Evolutionary conservation across 2,329 filamentous ascomycete genomes (phyloP), one percentile per base, ranked within the genome.

Genomic region (Diaporthe aspalathi): DNA sequence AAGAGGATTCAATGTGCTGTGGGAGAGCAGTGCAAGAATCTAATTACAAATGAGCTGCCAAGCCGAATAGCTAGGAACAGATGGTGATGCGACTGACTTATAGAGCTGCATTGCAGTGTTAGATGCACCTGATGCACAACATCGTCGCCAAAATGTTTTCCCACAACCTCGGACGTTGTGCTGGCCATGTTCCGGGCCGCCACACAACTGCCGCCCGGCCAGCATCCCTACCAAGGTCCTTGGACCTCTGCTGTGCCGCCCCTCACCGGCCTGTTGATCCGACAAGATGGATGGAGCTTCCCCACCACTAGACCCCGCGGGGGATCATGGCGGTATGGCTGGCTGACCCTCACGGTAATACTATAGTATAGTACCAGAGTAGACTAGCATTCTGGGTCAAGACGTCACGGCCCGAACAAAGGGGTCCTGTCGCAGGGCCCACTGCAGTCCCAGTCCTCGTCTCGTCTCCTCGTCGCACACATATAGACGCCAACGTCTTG

Each of bases 271-370:
- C 24, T 8, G 3, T 45, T 53, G 50, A 60, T 49, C 40, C 50
- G 50, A 22, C 47, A 57, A 14, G 17, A 70, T 70, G 68, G 17
- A 70, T 70, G 68, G 68, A 40, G 52, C 50, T 67, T 70, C 68
- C 52, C 68, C 68, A 70, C 68, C 57, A 24, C 24, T 67, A 40
- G 24, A 68, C 68, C 53, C 50, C 68, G 50, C 60, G 60, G 47
- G 56, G 57, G 27, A 38, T 38, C 29, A 22, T 20, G 27, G 57
- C 57, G 40, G 57, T 47, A 47, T 62, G 22, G 57, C 20, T 35
- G 38, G 56, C 32, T 32, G 24, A 32, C 32, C 40, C 24, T 14
- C 53, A 47, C 16, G 8, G 35, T 12, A 45, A 43, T 12, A 32
- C 8, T 5, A 32, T 32, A 32, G n/a, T n/a, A n/a, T n/a, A n/a